Evolutionary conservation across 441 rosid species (phyloP).

Genomic region (Hura crepitans): DNA sequence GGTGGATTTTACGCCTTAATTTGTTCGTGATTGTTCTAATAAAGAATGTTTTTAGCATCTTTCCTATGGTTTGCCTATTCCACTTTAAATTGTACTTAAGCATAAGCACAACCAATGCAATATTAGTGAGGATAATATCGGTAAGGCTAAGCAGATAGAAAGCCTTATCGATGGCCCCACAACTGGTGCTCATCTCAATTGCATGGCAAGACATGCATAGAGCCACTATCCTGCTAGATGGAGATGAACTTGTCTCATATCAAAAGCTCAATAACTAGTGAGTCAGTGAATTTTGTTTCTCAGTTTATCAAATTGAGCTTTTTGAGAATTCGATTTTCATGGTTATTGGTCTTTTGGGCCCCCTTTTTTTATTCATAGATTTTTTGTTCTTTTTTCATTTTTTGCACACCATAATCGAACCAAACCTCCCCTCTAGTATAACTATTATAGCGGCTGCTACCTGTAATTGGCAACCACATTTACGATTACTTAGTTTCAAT

Average conservation of each 20-base stretch:
- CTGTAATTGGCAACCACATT: too few relatives aligned
- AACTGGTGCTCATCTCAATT: conserved; percentile 73
- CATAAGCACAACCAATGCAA: conserved; percentile 78
- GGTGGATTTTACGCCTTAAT: conserved; percentile 55
- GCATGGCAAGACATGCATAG: conserved; percentile 80
- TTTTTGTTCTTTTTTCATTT: too few relatives aligned
- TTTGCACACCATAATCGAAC: too few relatives aligned
- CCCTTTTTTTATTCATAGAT: too few relatives aligned
- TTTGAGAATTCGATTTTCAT: too few relatives aligned
- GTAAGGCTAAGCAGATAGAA: conserved; percentile 66
- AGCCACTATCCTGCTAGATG: conserved; percentile 72
- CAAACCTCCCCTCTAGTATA: too few relatives aligned
- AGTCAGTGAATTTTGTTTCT: conserved; percentile 75
- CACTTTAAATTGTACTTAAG: conserved; percentile 81
- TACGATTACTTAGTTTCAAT: too few relatives aligned
- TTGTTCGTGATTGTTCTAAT: conserved; percentile 64
- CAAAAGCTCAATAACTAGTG: conserved; percentile 68
- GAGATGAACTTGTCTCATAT: conserved; percentile 54
- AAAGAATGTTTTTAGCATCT: conserved; percentile 50
- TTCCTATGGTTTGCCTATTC: conserved; percentile 61
- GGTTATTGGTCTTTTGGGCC: too few relatives aligned
- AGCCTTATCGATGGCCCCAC: conserved; percentile 81
- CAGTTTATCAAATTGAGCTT: too few relatives aligned
- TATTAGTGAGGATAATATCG: conserved; percentile 70
- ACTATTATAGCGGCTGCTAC: too few relatives aligned